A percentile compares a stretch with the other conserved stretches of the same genome.
Conservation (phyloP, 2,329 filamentous ascomycete genomes). For the Arachnomyces sp. region DNA sequence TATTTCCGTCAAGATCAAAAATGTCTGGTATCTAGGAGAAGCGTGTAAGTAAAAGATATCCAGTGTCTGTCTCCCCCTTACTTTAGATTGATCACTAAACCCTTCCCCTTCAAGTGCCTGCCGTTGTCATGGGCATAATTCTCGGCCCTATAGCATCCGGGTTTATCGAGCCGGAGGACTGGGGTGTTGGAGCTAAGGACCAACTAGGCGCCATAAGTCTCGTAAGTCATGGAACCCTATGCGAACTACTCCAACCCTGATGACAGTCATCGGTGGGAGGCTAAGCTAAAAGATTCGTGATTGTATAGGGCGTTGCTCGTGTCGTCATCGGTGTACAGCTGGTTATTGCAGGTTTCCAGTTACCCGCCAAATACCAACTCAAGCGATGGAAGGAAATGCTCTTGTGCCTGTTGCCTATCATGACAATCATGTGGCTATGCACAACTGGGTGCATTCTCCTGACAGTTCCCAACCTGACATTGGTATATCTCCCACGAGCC, state of each 20-base stretch:
- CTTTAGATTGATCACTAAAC: too few species aligned
- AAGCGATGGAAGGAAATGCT: constrained; percentile 46
- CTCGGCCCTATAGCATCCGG: constrained; percentile 49
- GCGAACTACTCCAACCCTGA: too few species aligned
- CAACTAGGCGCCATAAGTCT: constrained; percentile 34
- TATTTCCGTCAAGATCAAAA: constrained; percentile 29
- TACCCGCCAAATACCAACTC: constrained; percentile 48
- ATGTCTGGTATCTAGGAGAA: constrained; percentile 33
- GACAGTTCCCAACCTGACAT: constrained; percentile 46
- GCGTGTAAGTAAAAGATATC: constrained; percentile 21
- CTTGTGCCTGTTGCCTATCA: constrained; percentile 50
- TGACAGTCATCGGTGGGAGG: background rate
- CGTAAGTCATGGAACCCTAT: constrained; percentile 18
- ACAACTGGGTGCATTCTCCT: constrained; percentile 50
- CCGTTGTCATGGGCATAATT: constrained; percentile 45
- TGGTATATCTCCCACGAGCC: constrained; percentile 29
- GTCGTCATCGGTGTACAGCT: constrained; percentile 56
- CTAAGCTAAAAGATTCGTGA: constrained; percentile 4
- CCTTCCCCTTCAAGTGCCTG: constrained; percentile 38
- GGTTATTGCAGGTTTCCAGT: constrained; percentile 55
- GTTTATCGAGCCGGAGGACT: constrained; percentile 40
- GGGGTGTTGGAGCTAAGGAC: constrained; percentile 26
- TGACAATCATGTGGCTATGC: constrained; percentile 55
- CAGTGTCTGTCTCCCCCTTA: background rate
- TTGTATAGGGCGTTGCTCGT: constrained; percentile 41